These are phyloP conservation scores for Fallopia convolvulus DNA, from an alignment of 148 eudicot species.

Conservation along the genomic window DNA sequence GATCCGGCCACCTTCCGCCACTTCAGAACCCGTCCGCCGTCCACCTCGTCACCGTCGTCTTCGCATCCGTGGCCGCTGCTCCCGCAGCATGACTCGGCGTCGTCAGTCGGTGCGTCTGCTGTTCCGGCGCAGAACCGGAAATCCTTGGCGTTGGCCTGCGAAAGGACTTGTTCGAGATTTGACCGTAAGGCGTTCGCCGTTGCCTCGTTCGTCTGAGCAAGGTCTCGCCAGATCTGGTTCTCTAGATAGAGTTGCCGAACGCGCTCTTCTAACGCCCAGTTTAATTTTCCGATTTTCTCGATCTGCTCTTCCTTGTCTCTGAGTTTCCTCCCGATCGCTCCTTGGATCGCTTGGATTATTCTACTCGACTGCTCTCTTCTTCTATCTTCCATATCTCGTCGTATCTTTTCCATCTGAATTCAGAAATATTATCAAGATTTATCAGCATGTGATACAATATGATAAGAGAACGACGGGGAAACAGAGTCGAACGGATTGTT, in stretches of 20 bases:
- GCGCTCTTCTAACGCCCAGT: constrained; percentile 51
- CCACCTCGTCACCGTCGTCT: constrained; percentile 4
- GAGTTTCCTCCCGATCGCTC: constrained; percentile 32
- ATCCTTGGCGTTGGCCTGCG: constrained; percentile 24
- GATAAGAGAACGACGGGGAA: not conserved
- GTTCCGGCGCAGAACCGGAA: not conserved
- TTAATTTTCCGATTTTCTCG: constrained; percentile 42
- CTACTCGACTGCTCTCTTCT: constrained; percentile 33
- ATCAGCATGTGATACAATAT: not conserved
- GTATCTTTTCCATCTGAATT: constrained; percentile 49
- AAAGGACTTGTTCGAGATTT: constrained; percentile 51
- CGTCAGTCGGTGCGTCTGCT: constrained; percentile 23
- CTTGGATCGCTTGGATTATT: constrained; percentile 42
- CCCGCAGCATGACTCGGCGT: constrained; percentile 74
- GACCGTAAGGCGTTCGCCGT: constrained; percentile 53
- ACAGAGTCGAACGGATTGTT: too few relatives aligned
- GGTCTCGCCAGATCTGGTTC: constrained; percentile 72
- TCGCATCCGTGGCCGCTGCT: constrained; percentile 28
- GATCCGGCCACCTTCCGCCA: constrained; percentile 10
- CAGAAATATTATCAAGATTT: not conserved
- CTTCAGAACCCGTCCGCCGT: not conserved
- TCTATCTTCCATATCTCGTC: constrained; percentile 45
- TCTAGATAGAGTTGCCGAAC: constrained; percentile 53
- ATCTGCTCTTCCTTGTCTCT: constrained; percentile 56
- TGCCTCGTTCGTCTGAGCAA: constrained; percentile 83